phyloP scores from a whole-genome alignment of 768 basidiomycete species.

The Lactarius akahatsu region DNA sequence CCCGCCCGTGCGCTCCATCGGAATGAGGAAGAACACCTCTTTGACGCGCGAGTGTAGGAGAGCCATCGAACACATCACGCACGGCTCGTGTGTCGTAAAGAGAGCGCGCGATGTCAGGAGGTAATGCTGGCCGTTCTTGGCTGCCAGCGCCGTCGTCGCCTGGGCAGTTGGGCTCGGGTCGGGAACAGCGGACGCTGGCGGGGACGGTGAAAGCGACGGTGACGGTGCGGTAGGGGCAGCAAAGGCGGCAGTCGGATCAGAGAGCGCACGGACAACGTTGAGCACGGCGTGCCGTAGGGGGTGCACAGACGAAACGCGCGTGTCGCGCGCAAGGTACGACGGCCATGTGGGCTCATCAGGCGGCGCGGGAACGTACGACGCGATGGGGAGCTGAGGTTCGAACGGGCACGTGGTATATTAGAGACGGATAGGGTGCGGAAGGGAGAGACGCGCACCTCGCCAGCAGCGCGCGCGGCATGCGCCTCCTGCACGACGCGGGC shows the following conservation, averaged over 20 bases:
- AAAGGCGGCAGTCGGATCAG: constrained; percentile 42
- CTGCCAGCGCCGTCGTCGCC: constrained; percentile 9
- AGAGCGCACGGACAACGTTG: constrained; percentile 68
- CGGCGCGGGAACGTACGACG: constrained; percentile 63
- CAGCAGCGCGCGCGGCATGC: constrained; percentile 42
- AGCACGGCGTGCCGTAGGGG: constrained; percentile 85
- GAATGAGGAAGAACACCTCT: constrained; percentile 71
- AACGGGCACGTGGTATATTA: neutral
- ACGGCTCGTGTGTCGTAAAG: constrained; percentile 95
- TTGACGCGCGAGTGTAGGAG: constrained; percentile 92
- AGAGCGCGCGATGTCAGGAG: constrained; percentile 81
- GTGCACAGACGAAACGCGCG: constrained; percentile 62
- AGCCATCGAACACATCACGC: constrained; percentile 98
- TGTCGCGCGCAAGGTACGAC: constrained; percentile 64
- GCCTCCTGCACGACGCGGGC: constrained; percentile 51
- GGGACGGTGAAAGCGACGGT: constrained; percentile 23
- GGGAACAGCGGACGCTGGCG: constrained; percentile 19
- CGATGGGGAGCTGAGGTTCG: constrained; percentile 63
- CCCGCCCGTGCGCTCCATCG: constrained; percentile 80
- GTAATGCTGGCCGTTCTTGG: constrained; percentile 72
- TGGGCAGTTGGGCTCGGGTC: constrained; percentile 21
- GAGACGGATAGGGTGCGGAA: neutral
- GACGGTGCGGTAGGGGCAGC: neutral
- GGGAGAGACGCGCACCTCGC: constrained; percentile 53
- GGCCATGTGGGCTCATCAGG: constrained; percentile 39